Evolutionary conservation across 2,329 filamentous ascomycete genomes (phyloP).

Genomic region (Emmonsiellopsis sp.): DNA sequence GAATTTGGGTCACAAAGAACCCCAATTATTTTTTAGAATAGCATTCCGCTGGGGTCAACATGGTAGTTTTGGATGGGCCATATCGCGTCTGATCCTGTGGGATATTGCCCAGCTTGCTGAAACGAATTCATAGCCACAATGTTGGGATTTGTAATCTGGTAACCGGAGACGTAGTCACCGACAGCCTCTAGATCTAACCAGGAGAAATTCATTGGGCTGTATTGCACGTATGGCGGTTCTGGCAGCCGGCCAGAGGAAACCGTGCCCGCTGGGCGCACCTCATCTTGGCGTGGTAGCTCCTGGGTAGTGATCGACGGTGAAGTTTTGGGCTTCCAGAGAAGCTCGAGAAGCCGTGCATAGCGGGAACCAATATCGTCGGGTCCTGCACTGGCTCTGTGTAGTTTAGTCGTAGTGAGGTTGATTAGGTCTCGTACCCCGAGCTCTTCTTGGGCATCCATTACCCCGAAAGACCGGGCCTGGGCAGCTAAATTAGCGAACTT

Average conservation of each 20-base stretch:
- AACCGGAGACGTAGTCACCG: slow-evolving; percentile 46
- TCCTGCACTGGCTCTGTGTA: slow-evolving; percentile 49
- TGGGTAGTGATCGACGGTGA: slow-evolving; percentile 13
- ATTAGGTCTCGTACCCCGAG: slow-evolving; percentile 50
- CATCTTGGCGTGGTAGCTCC: slow-evolving; percentile 13
- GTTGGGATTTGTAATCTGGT: slow-evolving; percentile 26
- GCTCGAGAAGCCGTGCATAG: slow-evolving; percentile 51
- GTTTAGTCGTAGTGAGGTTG: slow-evolving; percentile 47
- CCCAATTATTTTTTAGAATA: slow-evolving; percentile 14
- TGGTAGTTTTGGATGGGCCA: slow-evolving; percentile 34
- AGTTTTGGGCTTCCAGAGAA: slow-evolving; percentile 47
- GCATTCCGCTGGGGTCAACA: slow-evolving; percentile 25
- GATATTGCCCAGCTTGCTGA: slow-evolving; percentile 22
- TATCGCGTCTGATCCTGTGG: slow-evolving; percentile 19
- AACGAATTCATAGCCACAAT: slow-evolving; percentile 28
- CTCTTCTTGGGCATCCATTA: slow-evolving; percentile 47
- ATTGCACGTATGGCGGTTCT: slow-evolving; percentile 29
- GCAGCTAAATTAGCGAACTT: background rate
- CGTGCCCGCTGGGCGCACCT: slow-evolving; percentile 15
- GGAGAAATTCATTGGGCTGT: slow-evolving; percentile 47
- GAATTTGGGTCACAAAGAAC: background rate
- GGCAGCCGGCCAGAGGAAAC: slow-evolving; percentile 23
- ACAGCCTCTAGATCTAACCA: slow-evolving; percentile 54
- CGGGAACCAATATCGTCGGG: slow-evolving; percentile 52
- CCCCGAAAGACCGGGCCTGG: slow-evolving; percentile 49